Conservation (phyloP, 1,139 yeast genomes). For the Sugiyamaella novakii region DNA sequence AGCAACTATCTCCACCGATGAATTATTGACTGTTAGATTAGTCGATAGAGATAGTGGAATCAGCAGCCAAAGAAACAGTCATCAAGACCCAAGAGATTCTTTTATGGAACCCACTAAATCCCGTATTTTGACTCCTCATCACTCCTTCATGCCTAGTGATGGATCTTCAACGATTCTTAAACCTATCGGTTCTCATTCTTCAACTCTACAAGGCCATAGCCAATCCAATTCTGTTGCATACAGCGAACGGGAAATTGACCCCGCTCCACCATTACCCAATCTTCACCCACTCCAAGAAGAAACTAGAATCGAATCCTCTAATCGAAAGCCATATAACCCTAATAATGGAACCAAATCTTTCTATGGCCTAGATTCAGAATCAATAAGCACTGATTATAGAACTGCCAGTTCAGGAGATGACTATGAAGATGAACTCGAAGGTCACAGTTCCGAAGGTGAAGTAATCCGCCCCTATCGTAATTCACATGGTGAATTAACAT, state of each 20-base stretch:
- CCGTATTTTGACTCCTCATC: slow-evolving; percentile 32
- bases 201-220: slow-evolving; percentile 27
- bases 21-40: slow-evolving; percentile 74
- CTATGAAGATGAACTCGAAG: slow-evolving; percentile 25
- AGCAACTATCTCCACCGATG: slow-evolving; percentile 86
- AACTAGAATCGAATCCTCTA: background rate
- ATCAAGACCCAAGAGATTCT: slow-evolving; percentile 24
- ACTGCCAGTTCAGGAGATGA: slow-evolving; percentile 35
- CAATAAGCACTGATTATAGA: slow-evolving; percentile 24
- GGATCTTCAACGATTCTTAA: slow-evolving; percentile 30
- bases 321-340: slow-evolving; percentile 4
- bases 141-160: slow-evolving; percentile 31
- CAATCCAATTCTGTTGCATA: slow-evolving; percentile 20
- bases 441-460: slow-evolving; percentile 28
- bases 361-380: slow-evolving; percentile 22
- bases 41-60: slow-evolving; percentile 45
- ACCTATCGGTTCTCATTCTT: slow-evolving; percentile 33
- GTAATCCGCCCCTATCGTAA: slow-evolving; percentile 40
- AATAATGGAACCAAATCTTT: slow-evolving; percentile 11
- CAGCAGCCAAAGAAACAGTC: slow-evolving; percentile 18
- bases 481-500: slow-evolving; percentile 40
- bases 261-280: slow-evolving; percentile 16
- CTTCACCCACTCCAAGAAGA: slow-evolving; percentile 20
- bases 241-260: slow-evolving; percentile 5
- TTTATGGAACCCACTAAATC: slow-evolving; percentile 36